A percentile compares a stretch with the other conserved stretches of the same genome.
phyloP scores from a whole-genome alignment of 2,329 filamentous ascomycete genomes.

The Botrytis aclada region DNA sequence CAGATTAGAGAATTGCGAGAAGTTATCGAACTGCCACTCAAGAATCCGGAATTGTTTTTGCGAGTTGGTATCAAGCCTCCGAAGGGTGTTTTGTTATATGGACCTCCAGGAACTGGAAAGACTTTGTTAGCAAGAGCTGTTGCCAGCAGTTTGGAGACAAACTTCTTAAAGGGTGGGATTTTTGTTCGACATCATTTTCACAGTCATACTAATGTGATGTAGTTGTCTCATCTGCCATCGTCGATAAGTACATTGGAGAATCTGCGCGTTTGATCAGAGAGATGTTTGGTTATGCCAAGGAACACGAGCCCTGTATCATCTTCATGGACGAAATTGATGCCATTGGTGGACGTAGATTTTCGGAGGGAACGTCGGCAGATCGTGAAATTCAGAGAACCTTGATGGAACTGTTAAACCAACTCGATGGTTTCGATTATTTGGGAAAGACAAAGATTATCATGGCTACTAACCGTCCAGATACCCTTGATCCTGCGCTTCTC shows the following conservation, averaged over 20 bases:
- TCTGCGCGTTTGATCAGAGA: conserved; percentile 95
- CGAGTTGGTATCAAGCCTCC: conserved; percentile 98
- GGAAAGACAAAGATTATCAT: conserved; percentile 99
- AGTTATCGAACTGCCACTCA: conserved; percentile 95
- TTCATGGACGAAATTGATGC: conserved; percentile 99
- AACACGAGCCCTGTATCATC: conserved; percentile 99
- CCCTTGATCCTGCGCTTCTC: conserved; percentile 86
- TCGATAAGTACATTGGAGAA: conserved; percentile 99
- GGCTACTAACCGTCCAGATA: conserved; percentile 97
- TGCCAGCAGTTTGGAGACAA: conserved; percentile 93
- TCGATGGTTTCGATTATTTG: conserved; percentile 98
- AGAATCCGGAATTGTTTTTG: conserved; percentile 97
- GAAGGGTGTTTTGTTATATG: conserved; percentile 94
- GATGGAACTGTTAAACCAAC: conserved; percentile 97
- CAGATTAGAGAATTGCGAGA: conserved; percentile 97
- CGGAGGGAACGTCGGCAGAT: conserved; percentile 94
- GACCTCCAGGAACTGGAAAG: conserved; percentile 95
- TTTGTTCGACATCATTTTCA: background rate
- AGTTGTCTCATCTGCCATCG: conserved; percentile 98
- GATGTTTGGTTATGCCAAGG: conserved; percentile 99
- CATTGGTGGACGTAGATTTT: conserved; percentile 94
- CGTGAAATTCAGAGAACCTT: conserved; percentile 97
- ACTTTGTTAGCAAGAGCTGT: conserved; percentile 92
- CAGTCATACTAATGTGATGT: conserved; percentile 25
- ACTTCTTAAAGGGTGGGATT: conserved; percentile 85